Base-by-base conservation (phyloP, 2,329 filamentous ascomycete genomes). In the Fusarium chlamydosporum region DNA sequence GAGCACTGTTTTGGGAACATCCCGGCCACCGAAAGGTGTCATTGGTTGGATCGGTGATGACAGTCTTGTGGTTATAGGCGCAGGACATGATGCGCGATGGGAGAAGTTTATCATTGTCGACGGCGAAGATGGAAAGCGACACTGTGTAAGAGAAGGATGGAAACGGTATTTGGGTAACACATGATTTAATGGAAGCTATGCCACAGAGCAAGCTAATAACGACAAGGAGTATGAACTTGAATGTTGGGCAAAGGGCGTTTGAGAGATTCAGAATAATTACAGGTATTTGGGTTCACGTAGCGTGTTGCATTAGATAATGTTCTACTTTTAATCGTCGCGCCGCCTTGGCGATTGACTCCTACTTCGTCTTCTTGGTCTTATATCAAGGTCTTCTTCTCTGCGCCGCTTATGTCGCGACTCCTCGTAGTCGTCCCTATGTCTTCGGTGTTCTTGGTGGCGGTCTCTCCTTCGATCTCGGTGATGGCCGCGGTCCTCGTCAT, bases 31-130 rank as follows among this genome's bases (percentile, higher is more conserved):
- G 12, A 97, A 97, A 77, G 96, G 96, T 0, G 82, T 96, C 9
- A 86, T 97, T 58, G 94, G 94, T 3, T 98, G 96, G 93, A 85
- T 89, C 11, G 85, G 89, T 68, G 92, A 97, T 67, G 83, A 88
- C 23, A 92, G 86, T 16, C 81, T 97, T 12, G 81, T 94, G 2
- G 89, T 97, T 1, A 83, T 97, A 50, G 92, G 94, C 5, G 92
- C 92, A 1, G 94, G 94, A 0, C 85, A 86, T 62, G 92, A 96
- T 76, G 91, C 91, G 16, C 85, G 92, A 51, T 97, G 94, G 93
- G 94, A 97, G 81, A 94, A 91, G 65, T 97, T 97, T 73, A 83
- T 90, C 20, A 82, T 96, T 52, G 85, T 85, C n/a, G 85, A 91
- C 56, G 86, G 86, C 15, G 86, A 90, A 23, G 89, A 92, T 65